Evolutionary conservation across 1,284 basidiomycete genomes (phyloP).

Genomic region (Fomitopsis pinicola): DNA sequence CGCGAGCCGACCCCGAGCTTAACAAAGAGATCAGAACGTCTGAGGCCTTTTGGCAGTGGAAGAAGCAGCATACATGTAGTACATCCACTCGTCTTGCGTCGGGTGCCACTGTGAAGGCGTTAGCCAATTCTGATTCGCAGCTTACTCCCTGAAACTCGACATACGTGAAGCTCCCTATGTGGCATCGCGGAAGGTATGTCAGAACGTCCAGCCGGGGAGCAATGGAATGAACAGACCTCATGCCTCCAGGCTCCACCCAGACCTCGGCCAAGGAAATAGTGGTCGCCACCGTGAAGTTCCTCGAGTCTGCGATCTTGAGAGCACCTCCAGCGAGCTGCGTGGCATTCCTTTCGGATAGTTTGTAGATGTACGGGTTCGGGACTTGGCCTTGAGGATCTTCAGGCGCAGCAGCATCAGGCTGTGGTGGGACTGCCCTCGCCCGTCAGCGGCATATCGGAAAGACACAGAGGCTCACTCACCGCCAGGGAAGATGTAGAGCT

Average conservation of each 20-base stretch:
- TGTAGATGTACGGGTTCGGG: constrained; percentile 51
- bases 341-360: constrained; percentile 47
- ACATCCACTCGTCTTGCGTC: constrained; percentile 65
- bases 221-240: constrained; percentile 26
- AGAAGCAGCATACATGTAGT: constrained; percentile 35
- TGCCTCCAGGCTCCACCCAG: constrained; percentile 62
- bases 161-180: constrained; percentile 28
- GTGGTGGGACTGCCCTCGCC: constrained; percentile 22
- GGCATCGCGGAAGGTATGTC: background rate
- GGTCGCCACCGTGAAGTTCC: constrained; percentile 45
- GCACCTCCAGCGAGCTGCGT: constrained; percentile 54
- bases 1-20: constrained; percentile 53
- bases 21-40: too few species aligned
- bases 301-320: constrained; percentile 60
- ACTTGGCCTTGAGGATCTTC: constrained; percentile 49
- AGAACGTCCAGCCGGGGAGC: background rate
- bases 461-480: constrained; percentile 27
- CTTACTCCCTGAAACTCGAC: background rate
- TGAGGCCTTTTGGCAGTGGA: too few species aligned
- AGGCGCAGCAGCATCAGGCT: constrained; percentile 36
- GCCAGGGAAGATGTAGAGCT: constrained; percentile 68
- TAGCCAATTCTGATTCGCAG: background rate
- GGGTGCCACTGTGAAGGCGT: constrained; percentile 62
- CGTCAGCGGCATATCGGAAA: background rate
- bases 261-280: constrained; percentile 66